Evolutionary conservation across 257 asterid species (phyloP), one percentile per base, ranked within the genome.

Genomic region (Nicotiana undulata): DNA sequence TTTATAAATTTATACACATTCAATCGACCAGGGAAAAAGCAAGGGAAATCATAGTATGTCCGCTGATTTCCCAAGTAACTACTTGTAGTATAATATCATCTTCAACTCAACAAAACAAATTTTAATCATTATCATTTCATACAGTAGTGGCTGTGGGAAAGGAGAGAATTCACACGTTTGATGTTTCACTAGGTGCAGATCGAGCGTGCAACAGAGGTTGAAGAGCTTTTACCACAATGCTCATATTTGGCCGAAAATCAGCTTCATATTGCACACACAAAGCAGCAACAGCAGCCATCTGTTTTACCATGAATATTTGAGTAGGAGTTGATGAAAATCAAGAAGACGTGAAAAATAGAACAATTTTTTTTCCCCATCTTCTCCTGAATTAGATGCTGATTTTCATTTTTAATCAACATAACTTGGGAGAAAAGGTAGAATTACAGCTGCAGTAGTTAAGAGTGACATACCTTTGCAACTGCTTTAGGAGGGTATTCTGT

Each of bases 241-340:
- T 72, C 78, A 72, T 72, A 13, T 72, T 72, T 22, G 97, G 96
- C 22, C 95, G 88, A 67, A 91, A 92, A 84, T 91, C 94, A 12
- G 97, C 91, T 86, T 90, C 96, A 13, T 90, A 91, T 84, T 92
- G 96, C 79, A 89, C 93, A 13, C 96, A 92, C 86, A 92, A 79
- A 9, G 97, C 94, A 85, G 96, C 96, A 77, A 92, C 97, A 5
- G 96, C 97, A 82, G 97, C 97, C 96, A 92, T 88, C 96, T 92
- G 90, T 79, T 83, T 80, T 8, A 63, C 4, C 9, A 26, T 8
- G 20, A 4, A 32, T 10, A 32, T 18, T 44, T 24, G 37, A 72
- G 60, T 72, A 1, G 13, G 78, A 22, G 22, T 22, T 13, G 15
- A 72, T 24, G 60, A 22, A 46, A 72, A 44, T 44, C 20, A 44